phyloP scores from a whole-genome alignment of 2,329 filamentous ascomycete species.

The Coniochaeta sp. region DNA sequence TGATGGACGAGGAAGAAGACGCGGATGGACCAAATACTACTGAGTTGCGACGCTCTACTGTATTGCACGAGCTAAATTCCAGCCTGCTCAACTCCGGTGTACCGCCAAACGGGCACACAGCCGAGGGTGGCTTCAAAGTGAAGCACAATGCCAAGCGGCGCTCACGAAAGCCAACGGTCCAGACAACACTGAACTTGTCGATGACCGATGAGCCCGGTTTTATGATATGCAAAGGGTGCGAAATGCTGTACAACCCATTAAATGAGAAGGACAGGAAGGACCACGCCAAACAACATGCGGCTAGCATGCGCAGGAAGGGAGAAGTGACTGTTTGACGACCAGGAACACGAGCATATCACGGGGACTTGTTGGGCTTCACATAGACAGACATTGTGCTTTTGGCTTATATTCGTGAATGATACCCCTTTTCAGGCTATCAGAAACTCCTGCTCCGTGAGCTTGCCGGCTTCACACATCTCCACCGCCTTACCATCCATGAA shows the following conservation, averaged over 20 bases:
- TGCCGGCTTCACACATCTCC: neutral
- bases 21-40: neutral
- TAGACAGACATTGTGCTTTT: neutral
- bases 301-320: neutral
- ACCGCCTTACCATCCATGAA: slow-evolving; percentile 15
- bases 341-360: neutral
- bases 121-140: neutral
- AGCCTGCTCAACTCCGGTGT: neutral
- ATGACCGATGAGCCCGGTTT: slow-evolving; percentile 24
- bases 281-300: slow-evolving; percentile 25
- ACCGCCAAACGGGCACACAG: neutral
- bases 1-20: neutral
- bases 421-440: neutral
- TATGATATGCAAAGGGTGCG: slow-evolving; percentile 32
- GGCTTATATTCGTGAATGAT: neutral
- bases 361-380: neutral
- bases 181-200: slow-evolving; percentile 33
- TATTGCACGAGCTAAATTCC: neutral
- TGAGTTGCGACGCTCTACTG: neutral
- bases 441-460: neutral
- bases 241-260: slow-evolving; percentile 35
- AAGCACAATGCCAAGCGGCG: neutral
- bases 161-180: slow-evolving; percentile 18
- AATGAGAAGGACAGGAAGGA: slow-evolving; percentile 33
- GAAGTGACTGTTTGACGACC: neutral